These are phyloP conservation scores for Mortierella sp. DNA, from an alignment of 371 early-diverging fungal genomes.

Conservation along the genomic window DNA sequence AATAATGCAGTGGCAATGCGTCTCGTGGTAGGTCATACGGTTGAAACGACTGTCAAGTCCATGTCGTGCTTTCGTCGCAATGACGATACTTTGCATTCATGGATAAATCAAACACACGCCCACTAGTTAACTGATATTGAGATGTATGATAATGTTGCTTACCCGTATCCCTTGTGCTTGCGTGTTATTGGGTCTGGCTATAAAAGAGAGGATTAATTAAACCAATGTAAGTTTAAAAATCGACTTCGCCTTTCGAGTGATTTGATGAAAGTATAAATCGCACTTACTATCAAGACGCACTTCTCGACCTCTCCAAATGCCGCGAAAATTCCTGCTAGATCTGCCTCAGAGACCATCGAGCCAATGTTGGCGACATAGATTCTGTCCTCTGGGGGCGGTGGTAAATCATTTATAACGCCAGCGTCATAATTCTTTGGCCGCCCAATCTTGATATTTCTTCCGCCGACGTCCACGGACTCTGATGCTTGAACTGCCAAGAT, in stretches of 20 bases:
- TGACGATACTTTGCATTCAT: background rate
- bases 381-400: conserved; percentile 39
- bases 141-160: conserved; percentile 4
- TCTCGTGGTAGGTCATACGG: background rate
- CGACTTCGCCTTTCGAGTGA: background rate
- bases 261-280: background rate
- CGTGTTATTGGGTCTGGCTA: conserved; percentile 49
- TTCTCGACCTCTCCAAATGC: conserved; percentile 78
- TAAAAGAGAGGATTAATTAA: background rate
- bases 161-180: conserved; percentile 55
- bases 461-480: conserved; percentile 69
- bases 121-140: background rate
- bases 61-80: background rate
- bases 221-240: background rate
- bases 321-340: conserved; percentile 77
- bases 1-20: background rate
- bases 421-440: conserved; percentile 74
- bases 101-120: background rate
- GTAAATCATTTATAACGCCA: conserved; percentile 43
- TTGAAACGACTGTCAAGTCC: background rate
- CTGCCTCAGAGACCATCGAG: conserved; percentile 75
- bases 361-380: conserved; percentile 74
- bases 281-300: conserved; percentile 72
- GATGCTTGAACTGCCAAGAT: conserved; percentile 73
- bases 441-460: conserved; percentile 74